Conservation (phyloP, 768 basidiomycete genomes). For the Heimioporus sp. region DNA sequence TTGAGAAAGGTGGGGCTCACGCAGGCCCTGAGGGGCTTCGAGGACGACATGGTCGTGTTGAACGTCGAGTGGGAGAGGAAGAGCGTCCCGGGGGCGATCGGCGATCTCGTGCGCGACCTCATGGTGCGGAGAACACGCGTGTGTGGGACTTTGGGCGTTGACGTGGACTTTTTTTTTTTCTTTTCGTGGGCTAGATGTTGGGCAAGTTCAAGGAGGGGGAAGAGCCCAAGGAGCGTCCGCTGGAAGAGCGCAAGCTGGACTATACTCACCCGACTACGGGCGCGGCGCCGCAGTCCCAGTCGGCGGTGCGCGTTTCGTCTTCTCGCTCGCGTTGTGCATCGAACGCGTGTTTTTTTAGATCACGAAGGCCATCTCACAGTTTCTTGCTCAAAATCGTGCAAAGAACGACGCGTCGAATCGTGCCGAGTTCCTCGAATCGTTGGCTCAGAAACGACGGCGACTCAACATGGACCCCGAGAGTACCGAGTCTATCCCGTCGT, state of each 20-base stretch:
- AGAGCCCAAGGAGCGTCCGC: conserved; percentile 28
- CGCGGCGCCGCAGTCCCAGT: conserved; percentile 49
- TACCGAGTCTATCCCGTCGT: conserved; percentile 45
- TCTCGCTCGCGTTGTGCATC: background rate
- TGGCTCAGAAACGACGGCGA: conserved; percentile 52
- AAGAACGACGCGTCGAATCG: conserved; percentile 78
- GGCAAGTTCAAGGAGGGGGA: conserved; percentile 31
- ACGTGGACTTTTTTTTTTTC: background rate
- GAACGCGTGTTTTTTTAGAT: conserved; percentile 39
- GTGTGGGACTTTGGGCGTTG: background rate
- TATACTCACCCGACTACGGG: conserved; percentile 53
- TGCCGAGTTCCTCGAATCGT: conserved; percentile 64
- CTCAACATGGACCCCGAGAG: conserved; percentile 35
- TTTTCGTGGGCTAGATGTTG: conserved; percentile 19
- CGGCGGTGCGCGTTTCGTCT: conserved; percentile 48
- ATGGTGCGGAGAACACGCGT: conserved; percentile 38
- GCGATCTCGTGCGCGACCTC: conserved; percentile 48
- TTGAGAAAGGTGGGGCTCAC: conserved; percentile 51
- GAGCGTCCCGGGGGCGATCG: conserved; percentile 54
- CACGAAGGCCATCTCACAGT: conserved; percentile 67
- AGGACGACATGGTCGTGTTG: conserved; percentile 70
- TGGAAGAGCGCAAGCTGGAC: conserved; percentile 71
- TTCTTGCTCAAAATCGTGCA: conserved; percentile 68
- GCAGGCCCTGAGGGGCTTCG: conserved; percentile 61
- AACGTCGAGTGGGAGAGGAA: conserved; percentile 62